These are phyloP conservation scores for Dacryopinax spathularia DNA, from an alignment of 768 basidiomycete genomes.

Conservation along the genomic window DNA sequence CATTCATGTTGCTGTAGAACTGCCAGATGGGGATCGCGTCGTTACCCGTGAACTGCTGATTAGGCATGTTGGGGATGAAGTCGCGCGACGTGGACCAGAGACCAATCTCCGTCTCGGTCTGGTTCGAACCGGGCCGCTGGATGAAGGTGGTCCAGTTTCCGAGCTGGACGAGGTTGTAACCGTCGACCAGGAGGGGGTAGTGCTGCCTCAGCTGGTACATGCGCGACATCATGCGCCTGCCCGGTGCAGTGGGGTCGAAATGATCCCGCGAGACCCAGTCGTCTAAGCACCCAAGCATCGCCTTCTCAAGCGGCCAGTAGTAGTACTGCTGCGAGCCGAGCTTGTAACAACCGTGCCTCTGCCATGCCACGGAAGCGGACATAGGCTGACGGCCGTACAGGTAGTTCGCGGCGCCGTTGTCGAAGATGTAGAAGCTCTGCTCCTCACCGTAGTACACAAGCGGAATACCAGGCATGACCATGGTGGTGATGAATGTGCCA, in stretches of 20 bases:
- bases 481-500: slow-evolving; percentile 59
- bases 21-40: slow-evolving; percentile 64
- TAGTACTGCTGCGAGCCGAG: slow-evolving; percentile 87
- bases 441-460: slow-evolving; percentile 88
- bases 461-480: slow-evolving; percentile 79
- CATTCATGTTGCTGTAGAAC: slow-evolving; percentile 75
- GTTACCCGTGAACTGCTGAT: slow-evolving; percentile 46
- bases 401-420: slow-evolving; percentile 83
- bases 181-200: slow-evolving; percentile 71
- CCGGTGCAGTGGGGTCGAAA: slow-evolving; percentile 78
- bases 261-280: slow-evolving; percentile 90
- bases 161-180: slow-evolving; percentile 65
- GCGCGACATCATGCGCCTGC: slow-evolving; percentile 57
- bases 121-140: slow-evolving; percentile 71
- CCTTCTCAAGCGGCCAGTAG: slow-evolving; percentile 74
- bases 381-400: slow-evolving; percentile 82
- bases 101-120: slow-evolving; percentile 70
- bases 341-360: slow-evolving; percentile 81
- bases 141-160: slow-evolving; percentile 77
- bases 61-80: slow-evolving; percentile 33
- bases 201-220: slow-evolving; percentile 53
- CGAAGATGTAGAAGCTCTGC: slow-evolving; percentile 69
- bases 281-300: slow-evolving; percentile 70
- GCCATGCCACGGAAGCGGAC: slow-evolving; percentile 72
- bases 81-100: slow-evolving; percentile 69